A percentile compares a stretch with the other conserved stretches of the same genome.
Evolutionary conservation across 2,329 filamentous ascomycete species (phyloP).

Genomic region (Tolypocladium ovalisporum): DNA sequence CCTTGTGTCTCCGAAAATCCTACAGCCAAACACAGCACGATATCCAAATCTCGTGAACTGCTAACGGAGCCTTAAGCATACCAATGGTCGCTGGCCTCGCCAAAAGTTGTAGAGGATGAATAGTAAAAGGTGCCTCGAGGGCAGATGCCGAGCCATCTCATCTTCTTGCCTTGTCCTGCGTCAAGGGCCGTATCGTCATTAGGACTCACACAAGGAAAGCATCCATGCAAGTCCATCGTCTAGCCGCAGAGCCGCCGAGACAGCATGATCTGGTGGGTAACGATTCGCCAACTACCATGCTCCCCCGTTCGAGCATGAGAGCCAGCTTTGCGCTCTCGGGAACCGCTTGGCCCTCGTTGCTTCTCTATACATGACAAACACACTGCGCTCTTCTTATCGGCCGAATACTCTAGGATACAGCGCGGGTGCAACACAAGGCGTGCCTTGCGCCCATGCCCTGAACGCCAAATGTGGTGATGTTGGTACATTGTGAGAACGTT

Average conservation of each 20-base stretch:
- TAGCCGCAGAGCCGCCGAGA: slow-evolving; percentile 8
- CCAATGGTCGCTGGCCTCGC: not conserved
- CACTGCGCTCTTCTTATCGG: not conserved
- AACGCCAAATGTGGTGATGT: no score
- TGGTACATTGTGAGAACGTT: no score
- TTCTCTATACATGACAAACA: no score
- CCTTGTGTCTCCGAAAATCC: not conserved
- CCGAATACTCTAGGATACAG: no score
- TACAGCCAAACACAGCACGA: not conserved
- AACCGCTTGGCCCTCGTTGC: not conserved
- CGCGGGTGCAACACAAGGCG: no score
- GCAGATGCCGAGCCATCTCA: not conserved
- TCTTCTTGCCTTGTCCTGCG: not conserved
- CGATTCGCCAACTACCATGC: not conserved
- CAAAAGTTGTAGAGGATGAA: not conserved
- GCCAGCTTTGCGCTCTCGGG: not conserved
- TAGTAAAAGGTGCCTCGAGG: not conserved
- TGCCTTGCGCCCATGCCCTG: no score
- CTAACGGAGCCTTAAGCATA: not conserved
- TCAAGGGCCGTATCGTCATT: not conserved
- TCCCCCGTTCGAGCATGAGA: not conserved
- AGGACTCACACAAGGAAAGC: not conserved
- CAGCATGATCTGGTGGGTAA: slow-evolving; percentile 1
- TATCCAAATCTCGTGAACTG: not conserved
- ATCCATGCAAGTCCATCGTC: not conserved